Percentiles rank a stretch among this genome's conserved stretches.
These are phyloP conservation scores for Trichophyton simii DNA, from an alignment of 2,329 filamentous ascomycete species.

Conservation along the genomic window DNA sequence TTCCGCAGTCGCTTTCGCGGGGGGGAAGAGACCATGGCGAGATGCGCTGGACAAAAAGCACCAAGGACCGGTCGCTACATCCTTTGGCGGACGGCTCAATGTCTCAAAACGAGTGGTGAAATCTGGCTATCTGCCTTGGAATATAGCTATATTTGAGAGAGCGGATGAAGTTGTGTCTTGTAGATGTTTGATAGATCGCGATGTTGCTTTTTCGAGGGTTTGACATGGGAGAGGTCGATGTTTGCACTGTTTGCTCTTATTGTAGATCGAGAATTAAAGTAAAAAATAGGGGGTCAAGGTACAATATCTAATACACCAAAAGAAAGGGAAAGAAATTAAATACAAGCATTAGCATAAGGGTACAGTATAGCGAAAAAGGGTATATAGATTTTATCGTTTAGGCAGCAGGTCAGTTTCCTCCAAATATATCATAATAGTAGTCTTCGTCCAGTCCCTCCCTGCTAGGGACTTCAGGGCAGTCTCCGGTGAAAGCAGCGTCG, in stretches of 20 bases:
- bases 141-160: neutral
- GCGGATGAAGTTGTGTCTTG: neutral
- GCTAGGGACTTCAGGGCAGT: slow-evolving; percentile 63
- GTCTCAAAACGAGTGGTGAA: neutral
- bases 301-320: neutral
- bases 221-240: neutral
- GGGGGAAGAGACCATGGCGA: slow-evolving; percentile 26
- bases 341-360: neutral
- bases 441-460: slow-evolving; percentile 80
- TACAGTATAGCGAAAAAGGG: slow-evolving; percentile 4
- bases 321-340: neutral
- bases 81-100: neutral
- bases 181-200: neutral
- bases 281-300: neutral
- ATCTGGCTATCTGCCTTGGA: neutral
- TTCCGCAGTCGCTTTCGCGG: slow-evolving; percentile 27
- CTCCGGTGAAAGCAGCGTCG: slow-evolving; percentile 56
- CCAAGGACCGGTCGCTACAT: neutral
- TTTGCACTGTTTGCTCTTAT: slow-evolving; percentile 2
- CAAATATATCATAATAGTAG: slow-evolving; percentile 75
- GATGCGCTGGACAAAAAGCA: neutral
- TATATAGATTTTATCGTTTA: neutral
- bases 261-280: neutral
- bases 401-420: slow-evolving; percentile 20
- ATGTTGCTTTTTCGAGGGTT: neutral